Base-by-base conservation (phyloP, 2,329 filamentous ascomycete genomes). In the Pseudocercospora cruenta region DNA sequence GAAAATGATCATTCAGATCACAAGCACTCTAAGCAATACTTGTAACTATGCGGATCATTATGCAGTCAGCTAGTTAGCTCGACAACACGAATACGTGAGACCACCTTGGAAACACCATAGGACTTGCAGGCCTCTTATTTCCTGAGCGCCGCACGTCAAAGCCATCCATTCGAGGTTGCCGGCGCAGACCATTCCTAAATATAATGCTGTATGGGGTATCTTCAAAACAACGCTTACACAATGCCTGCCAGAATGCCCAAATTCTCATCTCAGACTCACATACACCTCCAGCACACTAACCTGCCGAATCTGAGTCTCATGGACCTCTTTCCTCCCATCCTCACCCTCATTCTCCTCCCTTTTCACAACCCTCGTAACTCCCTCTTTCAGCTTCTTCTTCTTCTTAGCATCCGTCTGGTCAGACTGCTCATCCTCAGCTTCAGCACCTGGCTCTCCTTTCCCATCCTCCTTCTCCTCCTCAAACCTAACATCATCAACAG, bases 401-500 rank as follows among this genome's bases (percentile, higher is more conserved):
- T 58, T 33, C 21, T 51, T 53, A 22, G 8, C 21, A n/a, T n/a
- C n/a, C n/a, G n/a, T n/a, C n/a, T n/a, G n/a, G n/a, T n/a, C 47
- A 7, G 47, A 4, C 21, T 1, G 1, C 1, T 21, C 64, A 67
- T 69, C 39, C 31, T 58, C 60, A 6, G 14, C 53, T 49, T 12
- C 19, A 28, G 31, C n/a, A n/a, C n/a, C n/a, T n/a, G n/a, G n/a
- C n/a, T n/a, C n/a, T n/a, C n/a, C n/a, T n/a, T n/a, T n/a, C n/a
- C n/a, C n/a, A n/a, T n/a, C n/a, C n/a, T n/a, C n/a, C n/a, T n/a
- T n/a, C n/a, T 65, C 64, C 49, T 69, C 55, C 45, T 71, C 72
- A 55, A 73, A 71, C 45, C 88, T 80, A 31, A 92, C 80, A 76
- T 92, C 90, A 73, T 93, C 90, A 53, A 92, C 82, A 2, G 88